A percentile compares a stretch with the other conserved stretches of the same genome.
These are phyloP conservation scores for Blastosporella zonata DNA, from an alignment of 1,284 basidiomycete species.

Conservation along the genomic window DNA sequence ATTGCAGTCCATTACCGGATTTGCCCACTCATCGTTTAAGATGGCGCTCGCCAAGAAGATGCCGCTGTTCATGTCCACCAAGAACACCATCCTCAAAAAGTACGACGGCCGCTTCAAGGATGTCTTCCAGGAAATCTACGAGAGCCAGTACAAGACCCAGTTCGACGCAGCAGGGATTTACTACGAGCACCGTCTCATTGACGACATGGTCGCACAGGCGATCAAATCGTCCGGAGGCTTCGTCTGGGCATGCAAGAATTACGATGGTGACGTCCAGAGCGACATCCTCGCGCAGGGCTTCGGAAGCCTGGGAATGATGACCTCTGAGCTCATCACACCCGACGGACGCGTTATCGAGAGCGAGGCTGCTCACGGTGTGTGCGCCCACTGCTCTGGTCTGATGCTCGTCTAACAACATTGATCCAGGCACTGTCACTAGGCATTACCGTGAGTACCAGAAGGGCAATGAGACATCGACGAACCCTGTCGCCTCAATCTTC, in stretches of 20 bases:
- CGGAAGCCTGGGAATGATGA: conserved; percentile 97
- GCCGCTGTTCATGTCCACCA: conserved; percentile 96
- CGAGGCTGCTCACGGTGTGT: conserved; percentile 89
- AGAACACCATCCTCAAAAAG: conserved; percentile 95
- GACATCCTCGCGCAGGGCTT: conserved; percentile 96
- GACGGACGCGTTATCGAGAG: conserved; percentile 84
- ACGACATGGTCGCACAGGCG: conserved; percentile 96
- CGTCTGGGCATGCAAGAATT: conserved; percentile 98
- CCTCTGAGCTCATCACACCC: conserved; percentile 93
- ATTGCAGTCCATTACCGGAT: conserved; percentile 82
- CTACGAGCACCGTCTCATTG: conserved; percentile 94
- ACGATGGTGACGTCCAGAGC: conserved; percentile 92
- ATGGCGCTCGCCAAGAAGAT: conserved; percentile 97
- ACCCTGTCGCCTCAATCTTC: conserved; percentile 98
- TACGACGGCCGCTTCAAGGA: conserved; percentile 99
- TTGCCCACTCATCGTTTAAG: conserved; percentile 97
- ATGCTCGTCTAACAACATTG: conserved; percentile 8
- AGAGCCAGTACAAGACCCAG: conserved; percentile 76
- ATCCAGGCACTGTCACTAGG: conserved; percentile 68
- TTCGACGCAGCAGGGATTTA: conserved; percentile 87
- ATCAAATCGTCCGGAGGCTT: conserved; percentile 97
- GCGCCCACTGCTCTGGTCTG: conserved; percentile 1
- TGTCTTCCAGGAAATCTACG: conserved; percentile 95
- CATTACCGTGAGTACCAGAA: conserved; percentile 40
- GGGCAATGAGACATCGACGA: conserved; percentile 94